These are phyloP conservation scores for Mycena maculata DNA, from an alignment of 768 basidiomycete species.

Conservation along the genomic window DNA sequence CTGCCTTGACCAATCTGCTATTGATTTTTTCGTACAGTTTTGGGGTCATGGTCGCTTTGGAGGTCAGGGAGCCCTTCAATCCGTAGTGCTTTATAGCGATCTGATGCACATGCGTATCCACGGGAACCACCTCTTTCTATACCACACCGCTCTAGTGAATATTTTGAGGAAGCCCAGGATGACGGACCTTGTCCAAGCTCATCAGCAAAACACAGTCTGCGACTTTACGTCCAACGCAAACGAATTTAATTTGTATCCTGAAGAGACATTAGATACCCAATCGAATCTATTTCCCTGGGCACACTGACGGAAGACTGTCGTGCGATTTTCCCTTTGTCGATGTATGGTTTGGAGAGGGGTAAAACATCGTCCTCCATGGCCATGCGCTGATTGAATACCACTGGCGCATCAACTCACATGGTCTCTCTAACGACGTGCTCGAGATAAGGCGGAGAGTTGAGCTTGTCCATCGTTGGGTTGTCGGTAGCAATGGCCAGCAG, in stretches of 20 bases:
- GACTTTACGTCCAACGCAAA: conserved; percentile 96
- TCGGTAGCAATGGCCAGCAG: conserved; percentile 48
- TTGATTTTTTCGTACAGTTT: conserved; percentile 82
- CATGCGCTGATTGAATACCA: conserved; percentile 54
- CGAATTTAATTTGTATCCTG: conserved; percentile 69
- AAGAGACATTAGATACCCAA: not conserved
- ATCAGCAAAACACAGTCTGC: conserved; percentile 95
- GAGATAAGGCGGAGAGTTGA: conserved; percentile 53
- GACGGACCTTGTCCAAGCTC: conserved; percentile 86
- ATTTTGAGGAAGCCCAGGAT: not conserved
- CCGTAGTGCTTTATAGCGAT: conserved; percentile 87
- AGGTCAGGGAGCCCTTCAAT: conserved; percentile 57
- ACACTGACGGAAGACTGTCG: conserved; percentile 46
- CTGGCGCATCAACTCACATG: conserved; percentile 66
- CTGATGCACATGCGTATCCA: conserved; percentile 96
- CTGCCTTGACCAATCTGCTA: conserved; percentile 61
- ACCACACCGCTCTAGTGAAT: conserved; percentile 33
- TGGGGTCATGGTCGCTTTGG: conserved; percentile 75
- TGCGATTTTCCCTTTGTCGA: conserved; percentile 54
- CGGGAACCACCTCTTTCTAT: conserved; percentile 88
- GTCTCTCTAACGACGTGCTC: conserved; percentile 68
- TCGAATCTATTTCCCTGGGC: not conserved
- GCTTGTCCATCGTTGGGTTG: no score
- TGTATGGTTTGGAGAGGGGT: conserved; percentile 59
- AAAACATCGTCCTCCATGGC: conserved; percentile 66